phyloP scores from a whole-genome alignment of 768 basidiomycete species.

The Cubamyces sp. region DNA sequence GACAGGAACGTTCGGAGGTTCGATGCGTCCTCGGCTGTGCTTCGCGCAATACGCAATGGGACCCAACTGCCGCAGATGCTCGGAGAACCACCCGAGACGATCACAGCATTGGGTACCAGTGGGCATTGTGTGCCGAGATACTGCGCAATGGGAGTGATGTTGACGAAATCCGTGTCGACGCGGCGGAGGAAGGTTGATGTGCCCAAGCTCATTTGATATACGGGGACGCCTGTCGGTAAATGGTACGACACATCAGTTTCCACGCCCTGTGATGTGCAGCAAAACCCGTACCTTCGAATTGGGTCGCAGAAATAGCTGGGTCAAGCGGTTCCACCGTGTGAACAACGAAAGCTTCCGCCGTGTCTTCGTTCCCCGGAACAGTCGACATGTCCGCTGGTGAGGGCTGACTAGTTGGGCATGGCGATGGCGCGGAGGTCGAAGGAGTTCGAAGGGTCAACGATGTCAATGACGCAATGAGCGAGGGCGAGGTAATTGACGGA shows the following conservation, averaged over 20 bases:
- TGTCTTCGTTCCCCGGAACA: neutral
- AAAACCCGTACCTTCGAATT: conserved; percentile 63
- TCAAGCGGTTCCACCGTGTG: conserved; percentile 66
- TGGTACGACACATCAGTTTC: conserved; percentile 21
- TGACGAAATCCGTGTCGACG: conserved; percentile 80
- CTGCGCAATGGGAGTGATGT: conserved; percentile 61
- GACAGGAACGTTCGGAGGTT: conserved; percentile 61
- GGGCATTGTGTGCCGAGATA: conserved; percentile 47
- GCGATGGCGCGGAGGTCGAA: neutral
- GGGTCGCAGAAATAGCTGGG: conserved; percentile 66
- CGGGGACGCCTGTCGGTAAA: conserved; percentile 59
- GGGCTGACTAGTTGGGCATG: neutral
- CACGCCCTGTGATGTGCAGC: conserved; percentile 20
- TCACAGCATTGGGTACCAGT: conserved; percentile 48
- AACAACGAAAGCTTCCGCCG: conserved; percentile 53
- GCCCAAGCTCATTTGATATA: conserved; percentile 71
- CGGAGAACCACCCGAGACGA: conserved; percentile 55
- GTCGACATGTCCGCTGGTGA: neutral
- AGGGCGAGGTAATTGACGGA: conserved; percentile 24
- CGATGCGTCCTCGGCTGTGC: conserved; percentile 54
- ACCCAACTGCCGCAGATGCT: conserved; percentile 70
- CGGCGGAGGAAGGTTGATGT: conserved; percentile 63
- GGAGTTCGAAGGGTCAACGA: conserved; percentile 22
- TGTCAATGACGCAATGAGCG: conserved; percentile 24
- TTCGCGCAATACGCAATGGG: conserved; percentile 59